Conservation (phyloP, 2,329 filamentous ascomycete genomes). For the Colletotrichum higginsianum region DNA sequence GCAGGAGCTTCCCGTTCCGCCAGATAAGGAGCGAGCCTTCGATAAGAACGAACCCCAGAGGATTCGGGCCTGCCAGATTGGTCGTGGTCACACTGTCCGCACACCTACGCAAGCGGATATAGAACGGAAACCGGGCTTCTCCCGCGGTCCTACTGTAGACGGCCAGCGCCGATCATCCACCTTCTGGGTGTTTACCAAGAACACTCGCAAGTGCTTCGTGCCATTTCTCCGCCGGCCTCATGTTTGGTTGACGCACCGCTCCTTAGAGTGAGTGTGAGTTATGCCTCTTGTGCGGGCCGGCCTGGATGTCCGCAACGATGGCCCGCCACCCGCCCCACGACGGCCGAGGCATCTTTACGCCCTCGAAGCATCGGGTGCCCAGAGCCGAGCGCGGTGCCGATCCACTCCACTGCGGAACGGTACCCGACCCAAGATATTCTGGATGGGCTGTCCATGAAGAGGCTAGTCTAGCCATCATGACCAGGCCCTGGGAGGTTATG, state of each 20-base stretch:
- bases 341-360: conserved; percentile 35
- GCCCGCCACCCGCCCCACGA: background rate
- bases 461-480: conserved; percentile 34
- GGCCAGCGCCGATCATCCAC: conserved; percentile 28
- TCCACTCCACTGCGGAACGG: conserved; percentile 40
- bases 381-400: conserved; percentile 40
- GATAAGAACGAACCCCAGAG: conserved; percentile 25
- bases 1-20: conserved; percentile 32
- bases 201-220: conserved; percentile 27
- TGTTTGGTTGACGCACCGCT: background rate
- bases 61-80: conserved; percentile 10
- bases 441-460: conserved; percentile 10
- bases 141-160: background rate
- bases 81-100: background rate
- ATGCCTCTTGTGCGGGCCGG: background rate
- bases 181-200: background rate
- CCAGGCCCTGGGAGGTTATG: conserved; percentile 20
- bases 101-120: conserved; percentile 31
- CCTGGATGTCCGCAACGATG: background rate
- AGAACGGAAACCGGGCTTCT: conserved; percentile 21
- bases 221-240: conserved; percentile 2
- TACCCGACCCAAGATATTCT: conserved; percentile 22
- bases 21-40: conserved; percentile 29
- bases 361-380: conserved; percentile 35
- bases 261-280: no score